Conservation (phyloP, 2,329 filamentous ascomycete genomes). For the Penicillium sp. region DNA sequence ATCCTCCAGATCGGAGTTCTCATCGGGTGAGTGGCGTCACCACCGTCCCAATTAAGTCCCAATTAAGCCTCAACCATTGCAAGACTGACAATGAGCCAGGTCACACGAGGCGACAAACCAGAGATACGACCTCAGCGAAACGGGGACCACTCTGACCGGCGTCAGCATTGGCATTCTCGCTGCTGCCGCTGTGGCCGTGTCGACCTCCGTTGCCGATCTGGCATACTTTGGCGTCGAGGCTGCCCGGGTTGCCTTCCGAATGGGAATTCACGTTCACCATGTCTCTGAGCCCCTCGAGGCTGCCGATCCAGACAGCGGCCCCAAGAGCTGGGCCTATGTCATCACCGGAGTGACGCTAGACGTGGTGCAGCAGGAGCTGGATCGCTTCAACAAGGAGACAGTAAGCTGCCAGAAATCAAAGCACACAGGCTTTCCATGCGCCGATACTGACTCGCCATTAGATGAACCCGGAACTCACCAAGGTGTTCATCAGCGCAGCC, state of each 20-base stretch:
- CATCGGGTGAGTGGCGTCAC: conserved; percentile 42
- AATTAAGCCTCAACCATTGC: too few species aligned
- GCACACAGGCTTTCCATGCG: neutral
- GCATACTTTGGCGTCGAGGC: conserved; percentile 43
- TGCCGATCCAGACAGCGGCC: conserved; percentile 23
- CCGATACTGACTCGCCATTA: conserved; percentile 10
- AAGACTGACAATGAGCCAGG: too few species aligned
- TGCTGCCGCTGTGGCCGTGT: conserved; percentile 43
- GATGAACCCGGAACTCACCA: conserved; percentile 36
- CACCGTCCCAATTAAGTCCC: neutral
- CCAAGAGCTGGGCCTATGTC: conserved; percentile 30
- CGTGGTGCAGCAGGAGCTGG: conserved; percentile 26
- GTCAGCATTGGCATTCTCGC: conserved; percentile 49
- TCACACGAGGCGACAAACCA: conserved; percentile 29
- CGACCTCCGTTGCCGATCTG: conserved; percentile 42
- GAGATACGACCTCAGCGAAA: conserved; percentile 22
- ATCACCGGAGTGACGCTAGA: conserved; percentile 20
- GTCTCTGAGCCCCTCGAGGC: conserved; percentile 46
- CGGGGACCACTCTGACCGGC: conserved; percentile 38
- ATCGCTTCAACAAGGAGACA: conserved; percentile 12
- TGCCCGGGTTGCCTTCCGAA: conserved; percentile 47
- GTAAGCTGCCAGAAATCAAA: neutral
- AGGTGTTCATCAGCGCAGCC: conserved; percentile 41
- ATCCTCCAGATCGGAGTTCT: conserved; percentile 42
- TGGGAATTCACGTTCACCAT: conserved; percentile 45